Evolutionary conservation across 345 rosid genomes (phyloP).

Genomic region (Arabidopsis arenosa): DNA sequence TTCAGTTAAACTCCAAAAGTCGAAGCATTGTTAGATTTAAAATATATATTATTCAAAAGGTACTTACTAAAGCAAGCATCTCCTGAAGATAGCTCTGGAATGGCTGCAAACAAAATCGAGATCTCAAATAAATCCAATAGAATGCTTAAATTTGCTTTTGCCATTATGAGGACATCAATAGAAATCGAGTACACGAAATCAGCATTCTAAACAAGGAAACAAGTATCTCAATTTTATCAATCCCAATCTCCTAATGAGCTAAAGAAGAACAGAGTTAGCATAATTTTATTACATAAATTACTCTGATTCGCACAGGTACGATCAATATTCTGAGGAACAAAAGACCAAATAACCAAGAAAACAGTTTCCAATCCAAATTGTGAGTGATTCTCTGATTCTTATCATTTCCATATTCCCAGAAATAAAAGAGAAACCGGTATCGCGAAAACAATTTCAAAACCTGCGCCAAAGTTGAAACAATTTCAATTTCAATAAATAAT

Average conservation of each 20-base stretch:
- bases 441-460: too few relatives aligned
- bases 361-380: neutral
- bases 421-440: too few relatives aligned
- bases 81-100: neutral
- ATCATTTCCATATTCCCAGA: neutral
- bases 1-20: neutral
- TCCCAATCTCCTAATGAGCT: neutral
- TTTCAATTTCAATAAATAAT: too few relatives aligned
- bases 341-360: neutral
- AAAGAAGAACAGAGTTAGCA: neutral
- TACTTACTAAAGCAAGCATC: conserved; percentile 4
- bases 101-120: neutral
- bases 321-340: neutral
- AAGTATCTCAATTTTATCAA: neutral
- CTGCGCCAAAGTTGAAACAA: too few relatives aligned
- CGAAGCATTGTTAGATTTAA: neutral
- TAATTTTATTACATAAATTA: neutral
- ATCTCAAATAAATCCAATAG: neutral
- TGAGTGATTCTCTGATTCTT: neutral
- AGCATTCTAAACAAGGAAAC: neutral
- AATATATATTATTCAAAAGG: neutral
- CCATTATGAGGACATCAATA: neutral
- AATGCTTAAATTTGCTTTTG: neutral
- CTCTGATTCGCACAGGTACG: neutral
- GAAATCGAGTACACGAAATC: neutral